phyloP scores from a whole-genome alignment of 768 basidiomycete genomes.

The Termitomyces sp. region DNA sequence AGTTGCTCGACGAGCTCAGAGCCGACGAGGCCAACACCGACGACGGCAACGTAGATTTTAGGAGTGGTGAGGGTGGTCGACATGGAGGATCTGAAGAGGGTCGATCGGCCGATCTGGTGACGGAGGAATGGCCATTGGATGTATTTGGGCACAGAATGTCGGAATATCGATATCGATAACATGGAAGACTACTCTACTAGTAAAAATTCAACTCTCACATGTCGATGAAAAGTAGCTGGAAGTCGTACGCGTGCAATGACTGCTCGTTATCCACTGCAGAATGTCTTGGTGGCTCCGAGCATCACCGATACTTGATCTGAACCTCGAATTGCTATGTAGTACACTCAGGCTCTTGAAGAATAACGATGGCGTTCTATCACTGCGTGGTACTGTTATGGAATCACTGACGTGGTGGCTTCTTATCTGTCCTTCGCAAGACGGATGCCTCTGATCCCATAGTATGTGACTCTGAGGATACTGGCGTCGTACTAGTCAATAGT shows the following conservation, averaged over 20 bases:
- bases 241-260: neutral
- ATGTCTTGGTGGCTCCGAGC: neutral
- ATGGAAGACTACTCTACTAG: conserved; percentile 4
- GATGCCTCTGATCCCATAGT: too few relatives aligned
- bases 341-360: too few relatives aligned
- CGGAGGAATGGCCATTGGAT: conserved; percentile 1
- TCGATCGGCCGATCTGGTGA: conserved; percentile 9
- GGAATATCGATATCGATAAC: conserved; percentile 12
- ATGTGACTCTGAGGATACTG: too few relatives aligned
- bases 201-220: neutral
- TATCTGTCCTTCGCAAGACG: too few relatives aligned
- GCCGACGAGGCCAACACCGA: conserved; percentile 94
- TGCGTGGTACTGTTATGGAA: too few relatives aligned
- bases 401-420: too few relatives aligned
- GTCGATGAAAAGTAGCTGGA: neutral
- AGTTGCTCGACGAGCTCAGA: conserved; percentile 83
- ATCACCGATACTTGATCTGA: neutral
- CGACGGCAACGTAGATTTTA: conserved; percentile 62
- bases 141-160: conserved; percentile 7
- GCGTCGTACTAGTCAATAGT: too few relatives aligned
- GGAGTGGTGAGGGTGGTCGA: conserved; percentile 9
- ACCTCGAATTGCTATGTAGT: too few relatives aligned
- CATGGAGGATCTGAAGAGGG: conserved; percentile 12
- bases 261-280: neutral
- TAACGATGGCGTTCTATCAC: too few relatives aligned